These are phyloP conservation scores for Pythium chondricola DNA, from an alignment of 352 stramenopile species.

Conservation along the genomic window DNA sequence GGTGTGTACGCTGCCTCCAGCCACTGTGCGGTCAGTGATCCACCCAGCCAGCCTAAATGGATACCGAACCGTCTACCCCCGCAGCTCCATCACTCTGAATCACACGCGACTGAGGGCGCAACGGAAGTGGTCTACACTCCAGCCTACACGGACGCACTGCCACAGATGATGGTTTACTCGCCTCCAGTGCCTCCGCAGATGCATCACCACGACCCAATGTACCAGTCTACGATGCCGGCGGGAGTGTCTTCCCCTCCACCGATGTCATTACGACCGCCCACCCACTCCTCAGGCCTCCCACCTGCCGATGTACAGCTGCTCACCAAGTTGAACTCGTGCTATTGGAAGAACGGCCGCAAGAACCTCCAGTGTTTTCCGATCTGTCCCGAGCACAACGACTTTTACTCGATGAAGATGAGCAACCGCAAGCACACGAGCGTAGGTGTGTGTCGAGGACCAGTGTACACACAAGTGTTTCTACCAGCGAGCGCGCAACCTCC, in stretches of 20 bases:
- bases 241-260: not conserved
- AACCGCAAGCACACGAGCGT: slow-evolving; percentile 83
- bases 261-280: not conserved
- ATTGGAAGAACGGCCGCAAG: slow-evolving; percentile 89
- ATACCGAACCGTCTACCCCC: no score
- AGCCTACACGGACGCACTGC: no score
- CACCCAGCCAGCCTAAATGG: no score
- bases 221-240: not conserved
- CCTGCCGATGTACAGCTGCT: slow-evolving; percentile 34
- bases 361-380: slow-evolving; percentile 87
- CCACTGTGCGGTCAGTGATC: no score
- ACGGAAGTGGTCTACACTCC: no score
- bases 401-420: slow-evolving; percentile 89
- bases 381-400: slow-evolving; percentile 84
- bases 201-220: not conserved
- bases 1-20: no score
- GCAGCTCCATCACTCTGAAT: no score
- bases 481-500: slow-evolving; percentile 20
- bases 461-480: slow-evolving; percentile 72
- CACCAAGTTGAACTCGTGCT: slow-evolving; percentile 62
- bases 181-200: no score
- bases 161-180: no score
- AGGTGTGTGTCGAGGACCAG: slow-evolving; percentile 69
- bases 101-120: no score
- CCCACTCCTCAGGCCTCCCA: no score